Base-by-base conservation (phyloP, 2,329 filamentous ascomycete species). In the Cryphonectria naterciae region DNA sequence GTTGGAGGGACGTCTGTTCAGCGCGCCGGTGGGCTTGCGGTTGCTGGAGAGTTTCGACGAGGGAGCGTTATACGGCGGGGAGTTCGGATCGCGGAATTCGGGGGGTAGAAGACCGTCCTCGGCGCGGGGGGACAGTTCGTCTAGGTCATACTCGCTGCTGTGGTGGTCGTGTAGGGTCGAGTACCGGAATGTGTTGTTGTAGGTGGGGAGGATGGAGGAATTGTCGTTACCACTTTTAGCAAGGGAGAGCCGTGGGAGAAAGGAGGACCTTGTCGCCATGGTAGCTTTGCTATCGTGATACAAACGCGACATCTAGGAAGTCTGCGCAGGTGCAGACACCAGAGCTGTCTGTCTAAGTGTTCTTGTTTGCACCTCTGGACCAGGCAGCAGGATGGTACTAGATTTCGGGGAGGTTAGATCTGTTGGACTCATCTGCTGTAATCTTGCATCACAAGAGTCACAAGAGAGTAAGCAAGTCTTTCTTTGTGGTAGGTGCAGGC, bases 101-200 rank as follows among this genome's bases (percentile, higher is more conserved):
- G 72, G 68, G 0, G 74, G 64, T 1, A 76, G 71, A 19, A 76
- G 71, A 22, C 37, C 73, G 22, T 78, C 72, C 19, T 79, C 77
- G 15, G 78, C 70, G 22, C 73, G 75, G 0, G 79, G 79, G 1
- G 78, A 78, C 7, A 81, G 76, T 22, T 80, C 78, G 58, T 75
- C 72, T 13, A 81, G 72, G 70, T 78, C 76, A 73, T 81, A 80
- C 56, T 79, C 79, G 78, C 77, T 80, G 17, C 74, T 72, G 69
- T 78, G 75, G 69, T 78, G 75, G 46, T 75, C 77, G 28, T 75
- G 78, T 7, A 78, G 72, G 17, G 77, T 68, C 4, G 74, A 73
- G 54, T 70, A 70, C 37, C 73, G 76, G 17, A 74, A 68, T 52
- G 69, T 68, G 15, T 65, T 72, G 52, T 71, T 68, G 65, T 79